Evolutionary conservation across 2,329 filamentous ascomycete species (phyloP).

Genomic region (Waltergamsia citrina): DNA sequence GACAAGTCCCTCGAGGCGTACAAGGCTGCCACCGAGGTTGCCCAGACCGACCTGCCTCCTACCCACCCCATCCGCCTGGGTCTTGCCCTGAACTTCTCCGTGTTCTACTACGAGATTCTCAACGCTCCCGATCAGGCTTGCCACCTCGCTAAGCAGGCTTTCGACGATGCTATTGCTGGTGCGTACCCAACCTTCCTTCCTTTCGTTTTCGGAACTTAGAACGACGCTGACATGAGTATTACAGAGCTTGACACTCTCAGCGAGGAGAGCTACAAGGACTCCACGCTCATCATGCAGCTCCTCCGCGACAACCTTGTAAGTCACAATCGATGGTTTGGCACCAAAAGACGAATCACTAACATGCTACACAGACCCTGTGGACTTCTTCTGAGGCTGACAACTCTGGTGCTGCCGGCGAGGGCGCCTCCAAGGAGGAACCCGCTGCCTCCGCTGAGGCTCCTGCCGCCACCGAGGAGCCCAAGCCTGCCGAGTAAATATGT

Average conservation of each 20-base stretch:
- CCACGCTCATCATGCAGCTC: constrained; percentile 97
- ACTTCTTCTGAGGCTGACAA: constrained; percentile 96
- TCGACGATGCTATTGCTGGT: constrained; percentile 92
- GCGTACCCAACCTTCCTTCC: constrained; percentile 14
- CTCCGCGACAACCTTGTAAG: constrained; percentile 90
- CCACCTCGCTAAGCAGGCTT: constrained; percentile 98
- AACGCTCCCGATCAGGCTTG: constrained; percentile 97
- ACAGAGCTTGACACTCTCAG: constrained; percentile 90
- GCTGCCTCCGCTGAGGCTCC: constrained; percentile 47
- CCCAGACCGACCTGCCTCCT: constrained; percentile 93
- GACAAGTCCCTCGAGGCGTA: constrained; percentile 94
- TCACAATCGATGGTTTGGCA: constrained; percentile 8
- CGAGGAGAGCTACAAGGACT: constrained; percentile 99
- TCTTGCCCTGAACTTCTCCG: constrained; percentile 96
- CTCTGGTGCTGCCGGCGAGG: constrained; percentile 42
- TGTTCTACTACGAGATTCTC: constrained; percentile 99
- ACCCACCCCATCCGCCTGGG: constrained; percentile 97
- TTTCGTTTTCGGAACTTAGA: too few species aligned
- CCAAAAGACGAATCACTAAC: too few species aligned
- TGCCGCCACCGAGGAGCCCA: constrained; percentile 53
- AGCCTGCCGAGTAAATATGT: constrained; percentile 51
- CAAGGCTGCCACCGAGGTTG: constrained; percentile 94
- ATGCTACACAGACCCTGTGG: constrained; percentile 76
- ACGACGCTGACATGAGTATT: constrained; percentile 11
- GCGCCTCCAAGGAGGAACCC: constrained; percentile 38